Percentiles rank a stretch among this genome's conserved stretches.
phyloP scores from a whole-genome alignment of 805 yeast species.

The Metschnikowia shivogae region DNA sequence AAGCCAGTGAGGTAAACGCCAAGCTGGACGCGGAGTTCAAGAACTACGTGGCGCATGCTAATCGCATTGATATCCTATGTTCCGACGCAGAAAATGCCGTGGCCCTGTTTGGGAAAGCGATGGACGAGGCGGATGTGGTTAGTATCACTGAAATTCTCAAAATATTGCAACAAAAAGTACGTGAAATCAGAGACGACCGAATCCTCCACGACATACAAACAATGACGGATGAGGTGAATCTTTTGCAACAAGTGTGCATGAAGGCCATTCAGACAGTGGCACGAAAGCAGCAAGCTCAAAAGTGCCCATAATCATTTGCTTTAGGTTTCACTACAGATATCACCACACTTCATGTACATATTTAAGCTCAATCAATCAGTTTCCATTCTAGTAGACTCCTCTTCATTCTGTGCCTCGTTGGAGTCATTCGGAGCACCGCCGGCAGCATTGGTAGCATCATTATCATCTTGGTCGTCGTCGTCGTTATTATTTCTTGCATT shows the following conservation, averaged over 20 bases:
- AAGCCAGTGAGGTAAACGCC: slow-evolving; percentile 62
- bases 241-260: slow-evolving; percentile 35
- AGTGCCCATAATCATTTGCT: background rate
- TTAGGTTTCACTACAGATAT: background rate
- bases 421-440: slow-evolving; percentile 15
- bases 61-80: slow-evolving; percentile 71
- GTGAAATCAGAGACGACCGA: slow-evolving; percentile 30
- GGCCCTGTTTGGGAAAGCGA: slow-evolving; percentile 55
- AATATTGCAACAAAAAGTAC: slow-evolving; percentile 26
- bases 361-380: slow-evolving; percentile 26
- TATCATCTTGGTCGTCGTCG: slow-evolving; percentile 28
- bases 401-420: slow-evolving; percentile 7
- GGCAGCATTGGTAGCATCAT: slow-evolving; percentile 15
- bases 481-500: slow-evolving; percentile 50
- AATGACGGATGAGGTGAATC: slow-evolving; percentile 34
- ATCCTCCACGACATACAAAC: slow-evolving; percentile 29
- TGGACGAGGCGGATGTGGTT: slow-evolving; percentile 47
- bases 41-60: slow-evolving; percentile 66
- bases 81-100: slow-evolving; percentile 88
- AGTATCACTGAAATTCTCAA: slow-evolving; percentile 18
- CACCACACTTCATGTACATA: slow-evolving; percentile 2
- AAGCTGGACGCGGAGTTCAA: slow-evolving; percentile 56
- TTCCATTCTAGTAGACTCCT: slow-evolving; percentile 35
- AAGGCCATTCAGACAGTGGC: slow-evolving; percentile 40
- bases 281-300: slow-evolving; percentile 23